Evolutionary conservation across 768 basidiomycete genomes (phyloP).

Genomic region (Auriscalpium microsporum): DNA sequence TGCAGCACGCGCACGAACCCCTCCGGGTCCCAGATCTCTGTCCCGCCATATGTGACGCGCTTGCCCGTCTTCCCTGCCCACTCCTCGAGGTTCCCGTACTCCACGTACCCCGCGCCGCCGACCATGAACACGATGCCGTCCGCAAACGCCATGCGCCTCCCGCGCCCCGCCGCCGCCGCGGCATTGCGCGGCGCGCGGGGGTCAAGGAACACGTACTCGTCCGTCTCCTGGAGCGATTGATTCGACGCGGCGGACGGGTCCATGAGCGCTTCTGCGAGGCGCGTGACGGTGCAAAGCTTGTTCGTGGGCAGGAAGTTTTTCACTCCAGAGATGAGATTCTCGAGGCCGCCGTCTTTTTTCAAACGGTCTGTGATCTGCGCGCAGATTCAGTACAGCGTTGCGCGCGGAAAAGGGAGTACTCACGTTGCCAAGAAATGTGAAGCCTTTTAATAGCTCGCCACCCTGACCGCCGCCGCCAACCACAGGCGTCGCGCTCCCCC

Average conservation of each 20-base stretch:
- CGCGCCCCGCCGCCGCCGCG: slow-evolving; percentile 26
- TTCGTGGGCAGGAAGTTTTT: slow-evolving; percentile 96
- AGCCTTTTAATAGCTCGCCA: slow-evolving; percentile 87
- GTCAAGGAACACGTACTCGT: slow-evolving; percentile 92
- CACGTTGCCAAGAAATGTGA: slow-evolving; percentile 88
- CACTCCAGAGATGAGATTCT: slow-evolving; percentile 94
- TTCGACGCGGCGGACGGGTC: slow-evolving; percentile 83
- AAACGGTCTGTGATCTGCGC: slow-evolving; percentile 83
- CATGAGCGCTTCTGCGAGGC: slow-evolving; percentile 94
- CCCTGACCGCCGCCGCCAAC: slow-evolving; percentile 54
- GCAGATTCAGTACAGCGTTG: not conserved
- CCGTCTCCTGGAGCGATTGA: slow-evolving; percentile 87
- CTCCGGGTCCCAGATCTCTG: slow-evolving; percentile 87
- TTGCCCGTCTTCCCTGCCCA: slow-evolving; percentile 82
- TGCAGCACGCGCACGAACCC: slow-evolving; percentile 72
- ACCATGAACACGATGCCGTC: slow-evolving; percentile 93
- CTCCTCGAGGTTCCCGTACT: slow-evolving; percentile 93
- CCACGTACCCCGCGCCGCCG: slow-evolving; percentile 94
- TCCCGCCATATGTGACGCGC: slow-evolving; percentile 88
- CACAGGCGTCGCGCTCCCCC: slow-evolving; percentile 58
- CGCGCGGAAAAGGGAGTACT: slow-evolving; percentile 15
- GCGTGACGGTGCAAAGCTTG: slow-evolving; percentile 86
- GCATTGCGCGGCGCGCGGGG: slow-evolving; percentile 42
- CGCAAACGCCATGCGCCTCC: slow-evolving; percentile 64
- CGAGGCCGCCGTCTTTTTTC: slow-evolving; percentile 93